phyloP scores from a whole-genome alignment of 108 stramenopile species.

The Craspedostauros australis region DNA sequence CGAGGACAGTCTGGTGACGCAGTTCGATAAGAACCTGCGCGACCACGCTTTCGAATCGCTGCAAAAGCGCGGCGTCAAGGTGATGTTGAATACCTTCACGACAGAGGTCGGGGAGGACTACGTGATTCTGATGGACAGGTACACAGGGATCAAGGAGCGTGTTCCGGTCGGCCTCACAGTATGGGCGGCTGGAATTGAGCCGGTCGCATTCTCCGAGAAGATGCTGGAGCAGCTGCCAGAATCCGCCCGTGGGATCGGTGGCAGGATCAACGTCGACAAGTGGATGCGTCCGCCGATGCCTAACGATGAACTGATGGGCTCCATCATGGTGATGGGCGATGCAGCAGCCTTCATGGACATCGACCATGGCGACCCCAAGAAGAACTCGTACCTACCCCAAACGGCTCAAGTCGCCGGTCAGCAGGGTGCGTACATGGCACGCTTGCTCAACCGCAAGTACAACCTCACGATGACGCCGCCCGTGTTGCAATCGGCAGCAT shows the following conservation, averaged over 20 bases:
- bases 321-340: constrained; percentile 60
- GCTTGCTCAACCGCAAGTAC: constrained; percentile 59
- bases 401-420: constrained; percentile 82
- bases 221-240: constrained; percentile 42
- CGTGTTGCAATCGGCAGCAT: constrained; percentile 1
- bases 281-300: constrained; percentile 47
- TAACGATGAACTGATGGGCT: constrained; percentile 27
- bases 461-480: constrained; percentile 42
- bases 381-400: constrained; percentile 37
- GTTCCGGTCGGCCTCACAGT: constrained; percentile 43
- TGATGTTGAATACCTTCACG: constrained; percentile 48
- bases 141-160: constrained; percentile 17
- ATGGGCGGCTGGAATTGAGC: constrained; percentile 62
- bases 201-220: constrained; percentile 47
- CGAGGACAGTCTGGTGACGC: constrained; percentile 42
- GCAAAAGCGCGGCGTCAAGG: constrained; percentile 43
- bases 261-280: constrained; percentile 56
- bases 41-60: constrained; percentile 32
- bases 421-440: constrained; percentile 66
- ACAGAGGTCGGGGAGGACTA: constrained; percentile 39
- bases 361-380: constrained; percentile 4
- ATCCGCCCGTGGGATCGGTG: constrained; percentile 27
- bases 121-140: constrained; percentile 22
- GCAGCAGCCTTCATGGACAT: constrained; percentile 36
- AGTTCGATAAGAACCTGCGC: constrained; percentile 51